These are phyloP conservation scores for Colletotrichum gloeosporioides DNA, from an alignment of 2,329 filamentous ascomycete genomes.

Conservation along the genomic window DNA sequence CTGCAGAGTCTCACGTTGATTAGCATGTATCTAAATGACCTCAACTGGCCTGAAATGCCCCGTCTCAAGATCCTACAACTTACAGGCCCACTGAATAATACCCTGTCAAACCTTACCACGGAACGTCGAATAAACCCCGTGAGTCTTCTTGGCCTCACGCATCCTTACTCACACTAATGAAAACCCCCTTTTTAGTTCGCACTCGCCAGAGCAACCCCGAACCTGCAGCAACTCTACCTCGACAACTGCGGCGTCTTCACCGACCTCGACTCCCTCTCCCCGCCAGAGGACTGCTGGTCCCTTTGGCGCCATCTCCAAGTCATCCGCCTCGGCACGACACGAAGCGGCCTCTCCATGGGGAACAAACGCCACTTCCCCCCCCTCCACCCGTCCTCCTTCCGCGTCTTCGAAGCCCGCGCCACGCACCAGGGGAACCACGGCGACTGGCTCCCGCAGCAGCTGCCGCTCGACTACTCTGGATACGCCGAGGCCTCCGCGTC, in stretches of 20 bases:
- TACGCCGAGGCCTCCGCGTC: not conserved
- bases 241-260: conserved; percentile 18
- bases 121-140: conserved; percentile 14
- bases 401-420: conserved; percentile 30
- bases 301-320: conserved; percentile 36
- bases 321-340: conserved; percentile 28
- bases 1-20: conserved; percentile 3
- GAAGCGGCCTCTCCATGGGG: conserved; percentile 20
- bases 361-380: conserved; percentile 21
- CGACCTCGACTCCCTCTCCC: conserved; percentile 8
- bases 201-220: conserved; percentile 14
- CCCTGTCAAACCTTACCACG: not conserved
- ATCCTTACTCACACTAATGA: not conserved
- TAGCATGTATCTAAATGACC: conserved; percentile 12
- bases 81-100: conserved; percentile 5
- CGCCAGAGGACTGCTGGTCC: conserved; percentile 17
- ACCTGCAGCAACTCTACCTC: conserved; percentile 16
- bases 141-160: not conserved
- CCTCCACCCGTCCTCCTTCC: conserved; percentile 22
- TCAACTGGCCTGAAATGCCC: conserved; percentile 15
- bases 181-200: not conserved
- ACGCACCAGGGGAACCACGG: conserved; percentile 35
- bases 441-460: conserved; percentile 27
- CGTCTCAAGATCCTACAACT: conserved; percentile 13
- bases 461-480: conserved; percentile 20